Conservation (phyloP, 306 rosid genomes). For the Heteromeles arbutifolia region DNA sequence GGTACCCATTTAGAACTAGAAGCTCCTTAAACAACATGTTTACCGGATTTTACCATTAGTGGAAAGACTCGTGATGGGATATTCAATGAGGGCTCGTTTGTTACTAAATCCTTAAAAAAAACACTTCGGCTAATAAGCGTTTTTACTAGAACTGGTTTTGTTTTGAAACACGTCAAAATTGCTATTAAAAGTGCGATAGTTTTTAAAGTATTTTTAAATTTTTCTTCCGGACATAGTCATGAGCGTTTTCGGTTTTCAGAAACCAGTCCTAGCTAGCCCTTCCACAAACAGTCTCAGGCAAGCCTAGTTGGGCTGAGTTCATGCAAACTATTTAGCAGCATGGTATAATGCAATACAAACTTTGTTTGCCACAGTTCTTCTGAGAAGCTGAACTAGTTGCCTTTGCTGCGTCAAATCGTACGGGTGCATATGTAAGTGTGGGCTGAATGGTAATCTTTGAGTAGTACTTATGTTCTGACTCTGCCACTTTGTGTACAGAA, state of each 20-base stretch:
- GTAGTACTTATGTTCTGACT: not conserved
- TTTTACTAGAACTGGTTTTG: no score
- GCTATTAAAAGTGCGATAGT: no score
- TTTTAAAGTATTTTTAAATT: no score
- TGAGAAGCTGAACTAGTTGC: not conserved
- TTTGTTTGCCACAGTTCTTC: no score
- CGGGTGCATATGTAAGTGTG: not conserved
- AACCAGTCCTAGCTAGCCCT: not conserved
- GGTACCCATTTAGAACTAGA: not conserved
- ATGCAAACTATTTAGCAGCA: no score
- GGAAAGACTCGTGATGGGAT: not conserved
- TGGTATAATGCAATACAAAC: no score
- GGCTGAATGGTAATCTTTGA: not conserved
- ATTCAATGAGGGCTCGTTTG: no score
- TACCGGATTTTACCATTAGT: not conserved
- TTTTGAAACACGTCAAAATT: no score
- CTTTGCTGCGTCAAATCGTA: not conserved
- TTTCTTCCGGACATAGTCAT: not conserved
- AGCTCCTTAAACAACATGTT: not conserved
- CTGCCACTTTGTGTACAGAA: not conserved
- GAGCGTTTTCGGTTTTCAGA: not conserved
- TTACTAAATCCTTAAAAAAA: no score
- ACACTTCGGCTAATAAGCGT: not conserved
- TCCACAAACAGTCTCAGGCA: not conserved
- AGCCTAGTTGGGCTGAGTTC: not conserved